These are phyloP conservation scores for Penicillium paradoxum DNA, from an alignment of 495 filamentous ascomycete genomes.

Conservation along the genomic window DNA sequence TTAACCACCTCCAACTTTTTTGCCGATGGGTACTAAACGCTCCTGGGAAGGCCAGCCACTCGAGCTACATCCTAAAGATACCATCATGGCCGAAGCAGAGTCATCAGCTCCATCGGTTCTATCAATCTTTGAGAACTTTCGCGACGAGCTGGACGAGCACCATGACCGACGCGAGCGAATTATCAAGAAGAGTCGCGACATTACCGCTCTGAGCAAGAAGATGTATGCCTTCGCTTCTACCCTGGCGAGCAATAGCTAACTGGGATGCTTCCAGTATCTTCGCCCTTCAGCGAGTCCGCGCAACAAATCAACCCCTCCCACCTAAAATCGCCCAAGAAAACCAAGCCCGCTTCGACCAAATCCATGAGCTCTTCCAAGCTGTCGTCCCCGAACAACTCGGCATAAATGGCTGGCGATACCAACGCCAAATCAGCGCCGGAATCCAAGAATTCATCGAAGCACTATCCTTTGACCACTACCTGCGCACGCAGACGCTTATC, in stretches of 20 bases:
- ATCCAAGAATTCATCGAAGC: conserved; percentile 94
- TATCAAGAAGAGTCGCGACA: conserved; percentile 83
- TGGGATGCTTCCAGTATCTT: conserved; percentile 63
- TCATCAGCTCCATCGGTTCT: conserved; percentile 39
- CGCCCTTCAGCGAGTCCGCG: conserved; percentile 75
- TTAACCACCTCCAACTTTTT: conserved; percentile 9
- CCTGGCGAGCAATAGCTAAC: neutral
- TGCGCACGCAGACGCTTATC: conserved; percentile 69
- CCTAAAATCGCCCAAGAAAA: conserved; percentile 59
- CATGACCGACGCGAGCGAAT: conserved; percentile 87
- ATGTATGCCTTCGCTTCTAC: conserved; percentile 52
- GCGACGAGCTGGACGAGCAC: conserved; percentile 86
- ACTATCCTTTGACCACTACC: conserved; percentile 79
- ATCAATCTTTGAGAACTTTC: conserved; percentile 79
- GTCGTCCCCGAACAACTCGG: conserved; percentile 69
- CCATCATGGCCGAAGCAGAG: conserved; percentile 24
- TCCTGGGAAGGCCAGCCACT: conserved; percentile 56
- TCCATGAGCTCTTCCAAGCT: conserved; percentile 58
- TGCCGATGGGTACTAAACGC: conserved; percentile 48
- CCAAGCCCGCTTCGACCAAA: conserved; percentile 57
- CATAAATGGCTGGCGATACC: conserved; percentile 80
- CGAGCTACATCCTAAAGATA: conserved; percentile 20
- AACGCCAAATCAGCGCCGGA: conserved; percentile 65
- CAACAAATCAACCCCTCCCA: conserved; percentile 59
- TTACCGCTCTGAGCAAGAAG: conserved; percentile 94